Conservation (phyloP, 2,329 filamentous ascomycete genomes). For the Elsinoe necatrix region DNA sequence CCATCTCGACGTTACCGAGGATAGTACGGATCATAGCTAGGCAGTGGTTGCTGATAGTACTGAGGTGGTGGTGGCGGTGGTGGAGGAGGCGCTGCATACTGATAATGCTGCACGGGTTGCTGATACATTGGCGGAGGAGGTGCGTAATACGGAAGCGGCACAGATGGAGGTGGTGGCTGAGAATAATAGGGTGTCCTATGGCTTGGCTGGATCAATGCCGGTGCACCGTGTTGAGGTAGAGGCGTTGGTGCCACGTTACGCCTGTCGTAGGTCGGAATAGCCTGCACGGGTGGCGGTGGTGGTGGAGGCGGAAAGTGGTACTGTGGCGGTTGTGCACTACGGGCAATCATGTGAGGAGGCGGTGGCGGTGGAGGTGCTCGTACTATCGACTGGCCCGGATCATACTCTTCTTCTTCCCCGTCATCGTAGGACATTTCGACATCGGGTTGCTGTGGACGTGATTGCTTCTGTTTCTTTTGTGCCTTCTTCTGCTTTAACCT, state of each 20-base stretch:
- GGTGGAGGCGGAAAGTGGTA: neutral
- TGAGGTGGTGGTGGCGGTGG: neutral
- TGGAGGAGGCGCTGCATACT: neutral
- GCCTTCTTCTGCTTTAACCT: neutral
- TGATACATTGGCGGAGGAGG: neutral
- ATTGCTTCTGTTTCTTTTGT: neutral
- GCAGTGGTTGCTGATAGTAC: neutral
- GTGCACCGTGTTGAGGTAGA: constrained; percentile 6
- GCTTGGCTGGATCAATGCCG: constrained; percentile 8
- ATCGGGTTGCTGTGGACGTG: neutral
- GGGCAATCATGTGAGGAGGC: neutral
- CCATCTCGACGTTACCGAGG: neutral
- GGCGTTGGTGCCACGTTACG: neutral
- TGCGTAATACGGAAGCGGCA: neutral
- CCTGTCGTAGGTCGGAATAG: neutral
- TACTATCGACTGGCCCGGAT: neutral
- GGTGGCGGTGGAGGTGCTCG: neutral
- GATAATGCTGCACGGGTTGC: neutral
- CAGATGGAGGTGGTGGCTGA: neutral
- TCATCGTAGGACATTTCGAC: constrained; percentile 1
- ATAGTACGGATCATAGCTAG: constrained; percentile 6
- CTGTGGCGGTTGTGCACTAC: neutral
- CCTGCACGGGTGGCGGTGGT: neutral
- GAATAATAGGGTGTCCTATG: constrained; percentile 3
- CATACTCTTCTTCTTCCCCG: constrained; percentile 2